Percentiles rank a stretch among this genome's conserved stretches.
These are phyloP conservation scores for Blastobotrys robertii DNA, from an alignment of 805 yeast species.

Conservation along the genomic window DNA sequence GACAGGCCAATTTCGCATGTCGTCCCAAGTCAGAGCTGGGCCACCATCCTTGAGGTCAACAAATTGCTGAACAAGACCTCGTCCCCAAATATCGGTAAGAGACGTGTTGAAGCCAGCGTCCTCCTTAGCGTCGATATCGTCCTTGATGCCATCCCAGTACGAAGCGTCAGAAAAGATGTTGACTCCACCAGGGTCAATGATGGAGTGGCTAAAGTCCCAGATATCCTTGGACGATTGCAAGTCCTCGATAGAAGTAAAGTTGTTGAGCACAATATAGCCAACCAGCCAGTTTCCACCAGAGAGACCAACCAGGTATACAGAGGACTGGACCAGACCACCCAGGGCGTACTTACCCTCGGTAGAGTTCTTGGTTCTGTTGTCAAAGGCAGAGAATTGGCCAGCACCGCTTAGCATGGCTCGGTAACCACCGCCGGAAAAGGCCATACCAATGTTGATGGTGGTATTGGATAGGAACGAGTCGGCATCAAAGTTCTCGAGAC, in stretches of 20 bases:
- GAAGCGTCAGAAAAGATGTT: conserved; percentile 42
- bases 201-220: conserved; percentile 61
- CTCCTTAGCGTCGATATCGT: conserved; percentile 44
- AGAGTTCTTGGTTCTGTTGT: conserved; percentile 53
- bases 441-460: conserved; percentile 31
- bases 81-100: conserved; percentile 75
- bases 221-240: conserved; percentile 39
- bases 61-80: conserved; percentile 64
- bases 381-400: conserved; percentile 72
- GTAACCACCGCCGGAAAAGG: conserved; percentile 84
- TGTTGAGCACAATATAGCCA: conserved; percentile 56
- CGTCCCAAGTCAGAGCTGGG: conserved; percentile 50
- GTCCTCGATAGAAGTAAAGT: conserved; percentile 61
- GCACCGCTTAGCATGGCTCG: conserved; percentile 84
- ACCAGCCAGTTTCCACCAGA: conserved; percentile 84
- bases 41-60: conserved; percentile 54
- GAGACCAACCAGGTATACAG: conserved; percentile 65
- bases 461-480: conserved; percentile 20
- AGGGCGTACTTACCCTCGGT: conserved; percentile 37
- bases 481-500: conserved; percentile 41
- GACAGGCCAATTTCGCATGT: conserved; percentile 49
- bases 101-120: conserved; percentile 62
- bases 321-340: conserved; percentile 64
- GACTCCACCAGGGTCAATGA: conserved; percentile 54
- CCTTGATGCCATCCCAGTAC: conserved; percentile 37